These are phyloP conservation scores for Isoetes engelmannii DNA, from an alignment of 83 land plant species.

Conservation along the genomic window DNA sequence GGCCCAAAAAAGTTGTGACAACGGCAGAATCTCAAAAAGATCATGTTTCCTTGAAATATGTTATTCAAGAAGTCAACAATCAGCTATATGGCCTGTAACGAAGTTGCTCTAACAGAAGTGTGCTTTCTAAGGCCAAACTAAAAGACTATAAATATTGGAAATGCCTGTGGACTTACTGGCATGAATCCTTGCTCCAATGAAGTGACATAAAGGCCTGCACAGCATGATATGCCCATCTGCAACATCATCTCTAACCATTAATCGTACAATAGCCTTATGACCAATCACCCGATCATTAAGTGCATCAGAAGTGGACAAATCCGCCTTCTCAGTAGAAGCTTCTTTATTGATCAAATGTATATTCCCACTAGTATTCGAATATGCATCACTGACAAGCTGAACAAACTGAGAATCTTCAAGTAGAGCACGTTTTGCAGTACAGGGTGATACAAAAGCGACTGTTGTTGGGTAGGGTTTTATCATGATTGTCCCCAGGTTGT, in stretches of 20 bases:
- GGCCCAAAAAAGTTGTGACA: too few relatives aligned
- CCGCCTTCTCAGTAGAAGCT: neutral
- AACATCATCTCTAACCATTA: constrained; percentile 10
- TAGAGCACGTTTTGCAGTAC: constrained; percentile 14
- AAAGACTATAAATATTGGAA: too few relatives aligned
- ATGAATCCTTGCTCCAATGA: constrained; percentile 22
- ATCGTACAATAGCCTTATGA: constrained; percentile 21
- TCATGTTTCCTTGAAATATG: too few relatives aligned
- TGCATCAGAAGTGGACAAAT: neutral
- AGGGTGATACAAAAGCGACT: constrained; percentile 16
- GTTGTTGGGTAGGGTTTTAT: constrained; percentile 19
- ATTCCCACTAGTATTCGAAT: too few relatives aligned
- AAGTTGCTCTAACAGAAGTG: too few relatives aligned
- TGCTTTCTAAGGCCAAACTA: too few relatives aligned
- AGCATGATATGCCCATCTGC: constrained; percentile 28
- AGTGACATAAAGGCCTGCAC: constrained; percentile 22
- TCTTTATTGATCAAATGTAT: too few relatives aligned
- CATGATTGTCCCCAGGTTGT: neutral
- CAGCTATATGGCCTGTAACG: too few relatives aligned
- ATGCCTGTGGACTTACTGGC: constrained; percentile 13
- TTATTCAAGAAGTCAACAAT: too few relatives aligned
- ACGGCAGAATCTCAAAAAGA: too few relatives aligned
- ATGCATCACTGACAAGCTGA: neutral
- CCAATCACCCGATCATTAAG: neutral
- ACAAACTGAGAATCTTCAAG: constrained; percentile 26